Percentiles rank a stretch among this genome's conserved stretches.
phyloP scores from a whole-genome alignment of 1,284 basidiomycete genomes.

The Leccinum solheimii region DNA sequence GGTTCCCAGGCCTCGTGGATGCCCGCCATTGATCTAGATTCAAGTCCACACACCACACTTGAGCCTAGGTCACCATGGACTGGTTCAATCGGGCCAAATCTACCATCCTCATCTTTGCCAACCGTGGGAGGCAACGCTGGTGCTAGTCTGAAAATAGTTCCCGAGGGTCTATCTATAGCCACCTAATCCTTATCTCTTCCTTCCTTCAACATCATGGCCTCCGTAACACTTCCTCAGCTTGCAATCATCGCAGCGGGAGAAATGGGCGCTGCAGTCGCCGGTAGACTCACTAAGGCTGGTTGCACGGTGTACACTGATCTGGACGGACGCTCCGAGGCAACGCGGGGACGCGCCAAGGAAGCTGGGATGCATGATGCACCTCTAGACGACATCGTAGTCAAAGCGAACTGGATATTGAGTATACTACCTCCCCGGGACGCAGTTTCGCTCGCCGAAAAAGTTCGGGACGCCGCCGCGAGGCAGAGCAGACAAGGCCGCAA shows the following conservation, averaged over 20 bases:
- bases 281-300: constrained; percentile 41
- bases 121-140: neutral
- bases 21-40: constrained; percentile 21
- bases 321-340: constrained; percentile 50
- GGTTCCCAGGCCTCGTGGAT: constrained; percentile 14
- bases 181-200: constrained; percentile 7
- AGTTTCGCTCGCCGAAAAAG: constrained; percentile 46
- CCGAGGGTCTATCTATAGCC: constrained; percentile 18
- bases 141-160: constrained; percentile 12
- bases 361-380: constrained; percentile 54
- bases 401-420: constrained; percentile 51
- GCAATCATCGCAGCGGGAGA: constrained; percentile 35
- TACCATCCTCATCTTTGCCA: neutral
- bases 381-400: constrained; percentile 44
- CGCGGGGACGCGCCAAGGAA: constrained; percentile 47
- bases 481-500: constrained; percentile 10
- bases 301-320: constrained; percentile 53
- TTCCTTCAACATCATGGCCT: constrained; percentile 18
- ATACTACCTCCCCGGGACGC: constrained; percentile 60
- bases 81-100: neutral
- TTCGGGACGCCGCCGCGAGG: constrained; percentile 32
- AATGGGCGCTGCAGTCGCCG: constrained; percentile 48
- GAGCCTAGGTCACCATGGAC: neutral
- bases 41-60: constrained; percentile 14
- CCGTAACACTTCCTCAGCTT: constrained; percentile 11